phyloP scores from a whole-genome alignment of 805 yeast species.

The Maudiozyma barnettii region DNA sequence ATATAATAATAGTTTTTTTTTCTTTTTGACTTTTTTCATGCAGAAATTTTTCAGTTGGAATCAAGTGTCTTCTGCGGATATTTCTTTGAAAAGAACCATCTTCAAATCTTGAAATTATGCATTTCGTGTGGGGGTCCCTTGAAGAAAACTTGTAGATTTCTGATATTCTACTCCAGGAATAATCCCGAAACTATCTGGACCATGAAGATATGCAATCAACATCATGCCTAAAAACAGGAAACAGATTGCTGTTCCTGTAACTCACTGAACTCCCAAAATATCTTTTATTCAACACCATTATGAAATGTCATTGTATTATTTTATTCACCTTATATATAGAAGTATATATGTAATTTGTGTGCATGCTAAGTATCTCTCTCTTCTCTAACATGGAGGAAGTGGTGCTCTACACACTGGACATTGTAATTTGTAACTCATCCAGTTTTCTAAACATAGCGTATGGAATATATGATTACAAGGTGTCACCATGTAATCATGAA shows the following conservation, averaged over 20 bases:
- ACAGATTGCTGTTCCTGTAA: too few species aligned
- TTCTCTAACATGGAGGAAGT: slow-evolving; percentile 52
- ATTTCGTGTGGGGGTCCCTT: neutral
- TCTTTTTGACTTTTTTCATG: neutral
- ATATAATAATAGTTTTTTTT: neutral
- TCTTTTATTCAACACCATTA: too few species aligned
- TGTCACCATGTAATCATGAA: slow-evolving; percentile 62
- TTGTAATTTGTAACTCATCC: slow-evolving; percentile 90
- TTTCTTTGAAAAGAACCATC: neutral
- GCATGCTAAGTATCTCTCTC: neutral
- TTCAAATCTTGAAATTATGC: neutral
- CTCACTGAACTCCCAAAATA: too few species aligned
- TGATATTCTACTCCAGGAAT: neutral
- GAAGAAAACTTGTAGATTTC: neutral
- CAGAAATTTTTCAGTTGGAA: neutral
- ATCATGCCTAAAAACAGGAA: too few species aligned
- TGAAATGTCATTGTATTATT: too few species aligned
- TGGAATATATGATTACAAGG: slow-evolving; percentile 92
- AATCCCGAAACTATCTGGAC: too few species aligned
- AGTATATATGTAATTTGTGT: neutral
- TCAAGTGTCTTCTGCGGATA: neutral
- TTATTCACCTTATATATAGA: neutral
- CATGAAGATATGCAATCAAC: too few species aligned
- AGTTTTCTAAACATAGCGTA: slow-evolving; percentile 74
- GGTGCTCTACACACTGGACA: slow-evolving; percentile 89